These are phyloP conservation scores for baker's yeast (Saccharomyces cerevisiae) DNA, from an alignment of 805 yeast genomes.

Conservation along the genomic window DNA sequence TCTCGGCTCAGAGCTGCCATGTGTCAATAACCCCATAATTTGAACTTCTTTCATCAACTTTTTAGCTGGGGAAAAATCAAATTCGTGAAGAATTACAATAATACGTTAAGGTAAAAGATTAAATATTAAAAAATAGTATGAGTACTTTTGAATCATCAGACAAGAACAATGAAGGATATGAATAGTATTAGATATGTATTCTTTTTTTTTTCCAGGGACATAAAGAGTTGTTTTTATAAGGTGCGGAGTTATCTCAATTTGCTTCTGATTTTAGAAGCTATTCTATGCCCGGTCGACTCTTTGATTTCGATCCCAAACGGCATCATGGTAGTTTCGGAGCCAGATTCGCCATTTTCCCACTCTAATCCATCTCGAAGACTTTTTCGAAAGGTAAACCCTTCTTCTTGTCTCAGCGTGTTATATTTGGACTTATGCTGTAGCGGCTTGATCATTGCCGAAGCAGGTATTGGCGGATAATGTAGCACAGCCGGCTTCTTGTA, in stretches of 20 bases:
- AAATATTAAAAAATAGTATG: background rate
- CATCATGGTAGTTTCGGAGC: background rate
- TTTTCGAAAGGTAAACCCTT: constrained; percentile 30
- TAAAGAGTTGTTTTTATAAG: background rate
- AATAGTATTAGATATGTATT: background rate
- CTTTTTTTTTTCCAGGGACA: background rate
- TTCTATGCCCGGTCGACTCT: constrained; percentile 13
- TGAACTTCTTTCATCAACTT: background rate
- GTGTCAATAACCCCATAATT: background rate
- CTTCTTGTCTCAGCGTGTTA: constrained; percentile 10
- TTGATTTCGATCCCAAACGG: constrained; percentile 1
- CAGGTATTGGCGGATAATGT: constrained; percentile 29
- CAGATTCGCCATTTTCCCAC: background rate
- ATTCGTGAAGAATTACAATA: background rate
- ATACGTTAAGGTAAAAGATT: background rate
- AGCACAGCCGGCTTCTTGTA: constrained; percentile 30
- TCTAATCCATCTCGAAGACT: constrained; percentile 9
- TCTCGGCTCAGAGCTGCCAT: background rate
- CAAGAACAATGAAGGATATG: background rate
- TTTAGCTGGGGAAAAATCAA: background rate
- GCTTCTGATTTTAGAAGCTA: constrained; percentile 21
- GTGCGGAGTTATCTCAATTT: constrained; percentile 10
- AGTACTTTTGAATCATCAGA: background rate
- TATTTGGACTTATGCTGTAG: background rate
- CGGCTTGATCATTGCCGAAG: constrained; percentile 7